A percentile compares a stretch with the other conserved stretches of the same genome.
phyloP scores from a whole-genome alignment of 2,329 filamentous ascomycete species.

The Mycosphaerella arachidis region DNA sequence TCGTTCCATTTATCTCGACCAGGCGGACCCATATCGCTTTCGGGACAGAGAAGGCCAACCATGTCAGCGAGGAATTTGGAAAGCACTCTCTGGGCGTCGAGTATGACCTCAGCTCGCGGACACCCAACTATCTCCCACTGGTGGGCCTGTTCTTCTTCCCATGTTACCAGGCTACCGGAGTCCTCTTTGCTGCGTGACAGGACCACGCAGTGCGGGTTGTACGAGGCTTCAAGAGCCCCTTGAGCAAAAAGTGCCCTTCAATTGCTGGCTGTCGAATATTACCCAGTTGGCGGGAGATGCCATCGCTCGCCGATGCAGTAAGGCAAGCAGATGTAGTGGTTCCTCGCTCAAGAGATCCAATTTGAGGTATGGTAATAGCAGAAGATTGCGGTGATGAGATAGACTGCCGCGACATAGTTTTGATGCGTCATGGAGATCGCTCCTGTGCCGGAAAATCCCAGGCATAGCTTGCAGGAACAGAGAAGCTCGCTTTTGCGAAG shows the following conservation, averaged over 20 bases:
- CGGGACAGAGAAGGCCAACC: background rate
- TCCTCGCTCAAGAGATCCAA: conserved; percentile 15
- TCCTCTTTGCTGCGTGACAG: conserved; percentile 1
- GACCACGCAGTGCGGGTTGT: conserved; percentile 16
- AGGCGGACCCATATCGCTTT: background rate
- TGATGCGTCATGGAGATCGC: no score
- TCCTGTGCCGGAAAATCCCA: no score
- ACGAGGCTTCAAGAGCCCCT: conserved; percentile 1
- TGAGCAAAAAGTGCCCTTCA: background rate
- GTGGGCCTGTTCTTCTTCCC: conserved; percentile 10
- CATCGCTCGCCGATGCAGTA: conserved; percentile 16
- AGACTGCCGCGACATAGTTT: no score
- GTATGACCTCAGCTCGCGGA: conserved; percentile 8
- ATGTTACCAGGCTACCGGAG: conserved; percentile 12
- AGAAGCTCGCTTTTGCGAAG: no score
- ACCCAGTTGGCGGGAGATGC: conserved; percentile 4
- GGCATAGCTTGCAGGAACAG: no score
- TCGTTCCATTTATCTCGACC: conserved; percentile 1
- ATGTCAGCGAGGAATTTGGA: background rate
- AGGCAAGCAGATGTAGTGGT: conserved; percentile 6
- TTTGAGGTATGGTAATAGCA: no score
- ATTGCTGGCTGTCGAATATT: conserved; percentile 9
- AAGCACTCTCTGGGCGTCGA: background rate
- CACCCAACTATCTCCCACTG: conserved; percentile 12
- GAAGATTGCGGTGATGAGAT: no score